These are phyloP conservation scores for Mycotypha africana DNA, from an alignment of 371 early-diverging fungal genomes.

Conservation along the genomic window DNA sequence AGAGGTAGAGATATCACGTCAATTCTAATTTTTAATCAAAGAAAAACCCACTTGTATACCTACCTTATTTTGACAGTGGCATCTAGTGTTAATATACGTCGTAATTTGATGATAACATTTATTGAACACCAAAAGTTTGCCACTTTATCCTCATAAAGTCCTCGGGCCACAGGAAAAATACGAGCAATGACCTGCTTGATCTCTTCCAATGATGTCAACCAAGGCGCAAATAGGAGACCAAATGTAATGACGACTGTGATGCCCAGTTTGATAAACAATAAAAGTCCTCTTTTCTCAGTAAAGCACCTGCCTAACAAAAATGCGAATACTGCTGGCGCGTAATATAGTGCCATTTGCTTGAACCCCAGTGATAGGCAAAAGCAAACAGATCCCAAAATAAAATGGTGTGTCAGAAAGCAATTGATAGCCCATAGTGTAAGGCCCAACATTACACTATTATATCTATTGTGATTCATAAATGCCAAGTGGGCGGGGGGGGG, in stretches of 20 bases:
- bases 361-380: slow-evolving; percentile 83
- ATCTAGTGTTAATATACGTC: slow-evolving; percentile 54
- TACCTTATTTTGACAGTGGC: slow-evolving; percentile 70
- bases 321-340: slow-evolving; percentile 84
- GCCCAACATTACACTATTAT: slow-evolving; percentile 94
- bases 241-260: slow-evolving; percentile 69
- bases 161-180: slow-evolving; percentile 90
- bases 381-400: slow-evolving; percentile 65
- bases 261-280: slow-evolving; percentile 72
- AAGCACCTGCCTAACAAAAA: slow-evolving; percentile 79
- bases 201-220: slow-evolving; percentile 56
- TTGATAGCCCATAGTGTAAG: slow-evolving; percentile 72
- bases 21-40: background rate
- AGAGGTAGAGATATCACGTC: too few species aligned
- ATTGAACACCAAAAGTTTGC: slow-evolving; percentile 96
- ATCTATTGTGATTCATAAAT: slow-evolving; percentile 39
- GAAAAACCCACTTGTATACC: background rate
- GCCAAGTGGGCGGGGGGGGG: too few species aligned
- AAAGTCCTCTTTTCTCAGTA: slow-evolving; percentile 29
- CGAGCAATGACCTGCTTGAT: slow-evolving; percentile 76
- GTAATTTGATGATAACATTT: slow-evolving; percentile 79
- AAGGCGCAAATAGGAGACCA: slow-evolving; percentile 63
- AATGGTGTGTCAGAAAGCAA: slow-evolving; percentile 53
- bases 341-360: slow-evolving; percentile 97
- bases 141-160: slow-evolving; percentile 96